Evolutionary conservation across 78 protist genomes (phyloP).

Genomic region (Pigoraptor vietnamica): DNA sequence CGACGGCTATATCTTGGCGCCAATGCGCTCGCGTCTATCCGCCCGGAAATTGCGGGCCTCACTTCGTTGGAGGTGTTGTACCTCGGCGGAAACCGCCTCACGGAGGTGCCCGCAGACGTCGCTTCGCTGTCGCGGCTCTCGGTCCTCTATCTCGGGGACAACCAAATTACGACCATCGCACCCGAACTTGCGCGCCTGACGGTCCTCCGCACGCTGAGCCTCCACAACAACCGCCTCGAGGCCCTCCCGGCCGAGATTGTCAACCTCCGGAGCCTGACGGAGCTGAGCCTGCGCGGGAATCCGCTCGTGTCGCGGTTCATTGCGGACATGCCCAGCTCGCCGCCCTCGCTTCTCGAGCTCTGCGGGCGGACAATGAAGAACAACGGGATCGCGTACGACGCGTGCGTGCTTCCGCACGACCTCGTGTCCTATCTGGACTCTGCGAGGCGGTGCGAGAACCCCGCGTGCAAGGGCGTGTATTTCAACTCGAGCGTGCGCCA

Average conservation of each 20-base stretch:
- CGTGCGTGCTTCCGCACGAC: background rate
- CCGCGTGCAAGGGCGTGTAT: conserved; percentile 15
- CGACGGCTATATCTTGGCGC: background rate
- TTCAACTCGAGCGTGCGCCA: background rate
- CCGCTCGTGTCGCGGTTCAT: background rate
- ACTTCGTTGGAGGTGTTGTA: background rate
- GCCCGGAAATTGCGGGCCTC: background rate
- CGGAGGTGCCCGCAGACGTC: background rate
- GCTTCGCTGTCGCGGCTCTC: background rate
- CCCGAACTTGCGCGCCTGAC: background rate
- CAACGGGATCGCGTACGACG: background rate
- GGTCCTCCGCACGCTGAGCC: background rate
- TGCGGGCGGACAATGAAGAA: background rate
- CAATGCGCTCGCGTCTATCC: background rate
- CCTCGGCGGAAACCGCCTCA: conserved; percentile 3
- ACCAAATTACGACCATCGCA: background rate
- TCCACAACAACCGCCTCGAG: background rate
- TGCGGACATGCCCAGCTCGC: background rate
- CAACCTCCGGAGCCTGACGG: background rate
- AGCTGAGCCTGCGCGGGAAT: background rate
- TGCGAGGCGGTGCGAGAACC: background rate
- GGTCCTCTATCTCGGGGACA: conserved; percentile 7
- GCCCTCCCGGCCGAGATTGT: background rate
- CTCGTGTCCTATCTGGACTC: background rate
- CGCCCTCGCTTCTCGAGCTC: background rate